These are phyloP conservation scores for Monilinia aucupariae DNA, from an alignment of 2,329 filamentous ascomycete species.

Conservation along the genomic window DNA sequence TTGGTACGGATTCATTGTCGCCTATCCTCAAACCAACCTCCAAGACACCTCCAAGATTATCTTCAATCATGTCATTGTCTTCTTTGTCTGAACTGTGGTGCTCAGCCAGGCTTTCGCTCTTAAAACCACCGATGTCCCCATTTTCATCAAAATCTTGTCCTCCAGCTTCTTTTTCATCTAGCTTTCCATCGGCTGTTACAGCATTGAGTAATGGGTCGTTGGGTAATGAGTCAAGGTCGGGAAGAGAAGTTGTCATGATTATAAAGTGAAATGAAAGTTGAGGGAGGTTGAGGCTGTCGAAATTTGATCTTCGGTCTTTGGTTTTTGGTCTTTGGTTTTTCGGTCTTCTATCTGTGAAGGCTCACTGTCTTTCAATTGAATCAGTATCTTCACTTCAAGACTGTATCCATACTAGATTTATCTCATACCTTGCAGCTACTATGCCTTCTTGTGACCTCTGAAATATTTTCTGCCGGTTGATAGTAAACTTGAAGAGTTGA, in stretches of 20 bases:
- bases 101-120: neutral
- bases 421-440: neutral
- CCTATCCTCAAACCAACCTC: neutral
- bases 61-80: neutral
- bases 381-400: neutral
- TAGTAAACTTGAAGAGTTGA: neutral
- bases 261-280: too few relatives aligned
- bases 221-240: neutral
- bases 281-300: neutral
- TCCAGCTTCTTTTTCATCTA: too few relatives aligned
- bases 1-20: neutral
- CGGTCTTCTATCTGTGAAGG: neutral
- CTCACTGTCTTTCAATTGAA: neutral
- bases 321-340: too few relatives aligned
- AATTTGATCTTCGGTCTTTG: neutral
- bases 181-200: too few relatives aligned
- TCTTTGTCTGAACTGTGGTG: neutral
- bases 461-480: neutral
- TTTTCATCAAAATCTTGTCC: neutral
- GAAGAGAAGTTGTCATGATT: neutral
- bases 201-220: neutral
- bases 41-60: neutral
- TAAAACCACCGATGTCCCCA: neutral
- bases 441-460: neutral
- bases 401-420: neutral